Conservation (phyloP, 805 yeast genomes). For the Nakazawaea ishiwadae region DNA sequence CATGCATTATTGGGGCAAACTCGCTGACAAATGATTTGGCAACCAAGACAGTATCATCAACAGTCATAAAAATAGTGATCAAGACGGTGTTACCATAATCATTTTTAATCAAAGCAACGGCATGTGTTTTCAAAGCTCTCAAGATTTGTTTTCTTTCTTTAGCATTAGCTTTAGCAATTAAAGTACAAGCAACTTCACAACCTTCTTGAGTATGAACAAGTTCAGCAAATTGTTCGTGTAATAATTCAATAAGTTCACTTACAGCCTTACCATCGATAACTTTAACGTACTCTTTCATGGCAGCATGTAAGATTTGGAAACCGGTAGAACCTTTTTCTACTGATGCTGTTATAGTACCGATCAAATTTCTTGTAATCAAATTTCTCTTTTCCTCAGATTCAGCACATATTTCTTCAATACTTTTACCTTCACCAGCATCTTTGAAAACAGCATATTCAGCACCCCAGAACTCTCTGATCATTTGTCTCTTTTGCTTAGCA, state of each 20-base stretch:
- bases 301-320: conserved; percentile 92
- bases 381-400: conserved; percentile 76
- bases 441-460: conserved; percentile 88
- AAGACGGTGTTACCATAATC: conserved; percentile 84
- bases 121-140: conserved; percentile 70
- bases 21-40: conserved; percentile 67
- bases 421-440: conserved; percentile 61
- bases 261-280: conserved; percentile 68
- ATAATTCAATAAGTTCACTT: conserved; percentile 74
- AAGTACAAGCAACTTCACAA: conserved; percentile 79
- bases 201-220: conserved; percentile 95
- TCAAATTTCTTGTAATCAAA: conserved; percentile 68
- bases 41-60: conserved; percentile 88
- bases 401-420: conserved; percentile 59
- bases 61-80: conserved; percentile 73
- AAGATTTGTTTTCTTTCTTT: conserved; percentile 84
- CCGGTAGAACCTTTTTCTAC: conserved; percentile 96
- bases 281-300: conserved; percentile 82
- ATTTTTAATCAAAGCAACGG: conserved; percentile 69
- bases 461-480: conserved; percentile 96
- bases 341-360: conserved; percentile 81
- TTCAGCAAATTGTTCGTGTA: conserved; percentile 88
- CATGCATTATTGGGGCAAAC: conserved; percentile 45
- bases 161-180: conserved; percentile 80
- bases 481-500: conserved; percentile 79